phyloP scores from a whole-genome alignment of 2,329 filamentous ascomycete genomes.

The Neofusicoccum cordaticola region DNA sequence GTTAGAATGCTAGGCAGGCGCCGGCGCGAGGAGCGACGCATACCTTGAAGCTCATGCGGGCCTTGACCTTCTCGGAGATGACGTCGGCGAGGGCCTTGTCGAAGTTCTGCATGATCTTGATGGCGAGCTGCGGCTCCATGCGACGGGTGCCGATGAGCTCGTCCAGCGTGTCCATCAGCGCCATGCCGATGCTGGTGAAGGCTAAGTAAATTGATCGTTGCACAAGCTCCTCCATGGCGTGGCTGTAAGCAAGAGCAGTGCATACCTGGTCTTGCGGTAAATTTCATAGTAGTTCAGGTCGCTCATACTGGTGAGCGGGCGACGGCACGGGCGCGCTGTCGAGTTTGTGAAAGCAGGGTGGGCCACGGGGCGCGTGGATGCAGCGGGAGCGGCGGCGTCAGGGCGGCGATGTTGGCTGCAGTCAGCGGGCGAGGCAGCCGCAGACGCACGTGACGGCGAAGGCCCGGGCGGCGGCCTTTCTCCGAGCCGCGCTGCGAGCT shows the following conservation, averaged over 20 bases:
- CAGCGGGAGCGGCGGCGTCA: constrained; percentile 18
- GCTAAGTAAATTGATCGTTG: constrained; percentile 25
- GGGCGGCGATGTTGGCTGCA: background rate
- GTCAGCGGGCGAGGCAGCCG: background rate
- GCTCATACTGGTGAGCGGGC: constrained; percentile 25
- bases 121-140: constrained; percentile 96
- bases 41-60: constrained; percentile 93
- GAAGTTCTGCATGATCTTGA: constrained; percentile 97
- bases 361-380: constrained; percentile 19
- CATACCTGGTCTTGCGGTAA: constrained; percentile 95
- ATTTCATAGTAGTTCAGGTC: constrained; percentile 78
- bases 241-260: constrained; percentile 24
- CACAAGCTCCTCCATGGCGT: background rate
- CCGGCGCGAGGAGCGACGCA: constrained; percentile 21
- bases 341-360: constrained; percentile 20
- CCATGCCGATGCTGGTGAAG: constrained; percentile 74
- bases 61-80: constrained; percentile 87
- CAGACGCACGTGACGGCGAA: background rate
- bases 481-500: constrained; percentile 15
- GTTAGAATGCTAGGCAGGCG: background rate
- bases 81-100: constrained; percentile 91
- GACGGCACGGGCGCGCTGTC: background rate
- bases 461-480: background rate
- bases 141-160: constrained; percentile 90
- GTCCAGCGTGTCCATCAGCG: constrained; percentile 94